Evolutionary conservation across 2,329 filamentous ascomycete genomes (phyloP), one percentile per base, ranked within the genome.

Genomic region (Colletotrichum tanaceti): DNA sequence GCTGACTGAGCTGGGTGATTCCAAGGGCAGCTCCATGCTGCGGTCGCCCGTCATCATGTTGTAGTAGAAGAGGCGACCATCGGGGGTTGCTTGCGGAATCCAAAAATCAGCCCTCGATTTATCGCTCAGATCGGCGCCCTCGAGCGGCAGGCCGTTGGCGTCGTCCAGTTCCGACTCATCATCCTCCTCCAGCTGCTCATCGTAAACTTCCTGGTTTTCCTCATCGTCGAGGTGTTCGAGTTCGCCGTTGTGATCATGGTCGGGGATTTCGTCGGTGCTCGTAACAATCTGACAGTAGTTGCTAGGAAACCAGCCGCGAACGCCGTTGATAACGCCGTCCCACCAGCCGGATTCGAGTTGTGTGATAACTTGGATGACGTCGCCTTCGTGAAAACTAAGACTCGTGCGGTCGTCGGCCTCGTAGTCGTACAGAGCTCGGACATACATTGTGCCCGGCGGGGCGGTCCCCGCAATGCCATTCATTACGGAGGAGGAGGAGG

Each of bases 251-350:
- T 86, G 85, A 71, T 84, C 83, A 16, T 86, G 82, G 62, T 93
- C 90, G 49, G 87, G 86, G 38, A 91, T 84, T 71, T 97, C 92
- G 73, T 93, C 91, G 58, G 91, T 87, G 74, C 89, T 90, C 68
- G 89, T 88, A 74, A 98, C 91, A 71, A 96, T 89, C 73, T 93
- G 90, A 83, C 96, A 98, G 82, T 99, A 99, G 80, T 99, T 99
- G 85, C 95, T 98, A 44, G 96, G 96, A 79, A 99, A 99, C 96
- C 96, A 99, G 78, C 96, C 96, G 77, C 96, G 91, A 73, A 97
- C 92, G 68, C 94, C 93, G 76, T 98, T 96, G 78, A 99, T 97
- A 64, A 99, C 93, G 57, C 96, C 96, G 82, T 99, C 96, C 96
- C 96, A 99, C 96, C 96, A 99, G 65, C 96, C 96, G 76, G 94